A percentile compares a stretch with the other conserved stretches of the same genome.
Evolutionary conservation across 495 filamentous ascomycete genomes (phyloP).

Genomic region (Umbilicaria muhlenbergii): DNA sequence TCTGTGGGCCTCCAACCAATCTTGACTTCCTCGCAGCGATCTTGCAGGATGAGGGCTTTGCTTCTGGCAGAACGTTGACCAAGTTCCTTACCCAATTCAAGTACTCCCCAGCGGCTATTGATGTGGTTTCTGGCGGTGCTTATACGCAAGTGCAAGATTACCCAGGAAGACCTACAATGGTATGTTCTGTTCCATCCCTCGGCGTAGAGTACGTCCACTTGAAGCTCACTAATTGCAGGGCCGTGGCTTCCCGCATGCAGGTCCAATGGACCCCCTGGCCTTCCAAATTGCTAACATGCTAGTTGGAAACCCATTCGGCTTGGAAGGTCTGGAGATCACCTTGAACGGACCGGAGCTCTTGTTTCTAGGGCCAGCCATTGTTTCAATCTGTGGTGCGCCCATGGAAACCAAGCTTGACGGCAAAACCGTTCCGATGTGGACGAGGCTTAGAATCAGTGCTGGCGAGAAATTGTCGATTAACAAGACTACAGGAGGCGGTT

Average conservation of each 20-base stretch:
- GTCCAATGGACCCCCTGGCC: conserved; percentile 39
- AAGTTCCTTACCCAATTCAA: conserved; percentile 35
- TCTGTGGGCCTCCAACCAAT: conserved; percentile 43
- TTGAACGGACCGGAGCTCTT: conserved; percentile 39
- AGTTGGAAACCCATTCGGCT: conserved; percentile 35
- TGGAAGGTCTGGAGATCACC: conserved; percentile 43
- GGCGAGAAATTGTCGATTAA: conserved; percentile 41
- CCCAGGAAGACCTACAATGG: conserved; percentile 36
- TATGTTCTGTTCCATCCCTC: conserved; percentile 31
- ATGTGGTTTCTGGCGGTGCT: conserved; percentile 38
- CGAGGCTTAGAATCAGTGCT: conserved; percentile 28
- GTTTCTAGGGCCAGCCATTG: conserved; percentile 31
- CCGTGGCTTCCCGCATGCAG: conserved; percentile 22
- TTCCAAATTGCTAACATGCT: conserved; percentile 40
- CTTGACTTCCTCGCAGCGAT: conserved; percentile 36
- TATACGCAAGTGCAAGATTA: conserved; percentile 45
- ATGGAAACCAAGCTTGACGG: conserved; percentile 33
- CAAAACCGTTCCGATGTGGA: conserved; percentile 34
- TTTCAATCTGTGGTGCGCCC: conserved; percentile 38
- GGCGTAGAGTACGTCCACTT: conserved; percentile 27
- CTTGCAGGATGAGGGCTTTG: conserved; percentile 23
- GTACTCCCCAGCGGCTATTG: conserved; percentile 33
- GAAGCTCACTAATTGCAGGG: not conserved
- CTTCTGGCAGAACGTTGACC: conserved; percentile 34
- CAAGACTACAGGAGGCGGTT: conserved; percentile 32